Evolutionary conservation across 257 asterid genomes (phyloP).

Genomic region (Petunia axillaris): DNA sequence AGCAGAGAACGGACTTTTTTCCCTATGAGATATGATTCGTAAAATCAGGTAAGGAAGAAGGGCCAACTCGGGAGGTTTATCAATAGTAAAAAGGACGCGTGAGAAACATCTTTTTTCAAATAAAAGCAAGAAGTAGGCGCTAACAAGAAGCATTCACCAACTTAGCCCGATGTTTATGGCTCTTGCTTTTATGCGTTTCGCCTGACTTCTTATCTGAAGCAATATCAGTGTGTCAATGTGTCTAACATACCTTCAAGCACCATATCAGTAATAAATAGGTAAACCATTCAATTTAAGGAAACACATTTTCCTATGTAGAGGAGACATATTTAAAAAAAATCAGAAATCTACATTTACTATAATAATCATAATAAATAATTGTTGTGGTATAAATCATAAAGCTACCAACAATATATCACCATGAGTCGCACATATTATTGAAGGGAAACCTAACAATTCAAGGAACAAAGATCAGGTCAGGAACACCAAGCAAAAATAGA

Average conservation of each 20-base stretch:
- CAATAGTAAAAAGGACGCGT: too few relatives aligned
- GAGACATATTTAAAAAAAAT: neutral
- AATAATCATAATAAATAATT: neutral
- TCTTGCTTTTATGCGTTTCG: slow-evolving; percentile 56
- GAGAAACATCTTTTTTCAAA: neutral
- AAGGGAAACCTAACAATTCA: neutral
- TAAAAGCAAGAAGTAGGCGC: neutral
- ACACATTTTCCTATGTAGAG: too few relatives aligned
- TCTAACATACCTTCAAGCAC: slow-evolving; percentile 22
- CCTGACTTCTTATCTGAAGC: slow-evolving; percentile 58
- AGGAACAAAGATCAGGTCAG: neutral
- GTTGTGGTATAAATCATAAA: neutral
- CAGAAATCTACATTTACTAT: neutral
- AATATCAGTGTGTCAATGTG: slow-evolving; percentile 26
- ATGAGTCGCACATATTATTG: neutral
- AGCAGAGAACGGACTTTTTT: neutral
- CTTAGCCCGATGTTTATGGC: slow-evolving; percentile 43
- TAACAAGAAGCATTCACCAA: slow-evolving; percentile 50
- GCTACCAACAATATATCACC: neutral
- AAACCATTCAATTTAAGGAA: neutral
- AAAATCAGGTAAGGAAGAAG: too few relatives aligned
- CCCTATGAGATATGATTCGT: neutral
- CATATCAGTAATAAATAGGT: neutral
- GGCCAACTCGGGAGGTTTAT: too few relatives aligned
- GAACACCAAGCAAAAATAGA: neutral